Conservation (phyloP, 306 rosid genomes). For the Arachis hypogaea region DNA sequence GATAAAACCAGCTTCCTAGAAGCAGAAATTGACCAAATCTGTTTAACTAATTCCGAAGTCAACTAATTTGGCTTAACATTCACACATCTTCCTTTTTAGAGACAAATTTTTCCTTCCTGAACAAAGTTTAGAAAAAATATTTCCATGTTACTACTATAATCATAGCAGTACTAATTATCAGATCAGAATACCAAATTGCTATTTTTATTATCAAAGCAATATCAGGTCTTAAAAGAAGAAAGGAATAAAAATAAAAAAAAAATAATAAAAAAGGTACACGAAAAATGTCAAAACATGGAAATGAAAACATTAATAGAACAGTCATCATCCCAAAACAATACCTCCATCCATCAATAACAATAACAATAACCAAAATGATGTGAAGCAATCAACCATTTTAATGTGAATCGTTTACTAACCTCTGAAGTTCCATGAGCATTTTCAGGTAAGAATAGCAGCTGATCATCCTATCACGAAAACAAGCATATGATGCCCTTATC, state of each 20-base stretch:
- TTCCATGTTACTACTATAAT: constrained; percentile 10
- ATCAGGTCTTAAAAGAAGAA: not conserved
- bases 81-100: constrained; percentile 1
- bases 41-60: not conserved
- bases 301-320: not conserved
- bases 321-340: constrained; percentile 18
- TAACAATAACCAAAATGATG: constrained; percentile 22
- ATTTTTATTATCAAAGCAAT: not conserved
- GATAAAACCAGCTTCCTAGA: constrained; percentile 14
- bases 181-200: not conserved
- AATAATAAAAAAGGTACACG: not conserved
- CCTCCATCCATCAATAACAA: not conserved
- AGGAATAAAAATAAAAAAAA: not conserved
- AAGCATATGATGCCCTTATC: constrained; percentile 27
- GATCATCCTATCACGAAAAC: constrained; percentile 15
- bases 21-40: constrained; percentile 6
- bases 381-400: constrained; percentile 3
- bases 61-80: not conserved
- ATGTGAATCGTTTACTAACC: constrained; percentile 41
- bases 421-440: constrained; percentile 27
- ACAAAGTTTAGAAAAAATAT: not conserved
- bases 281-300: constrained; percentile 18
- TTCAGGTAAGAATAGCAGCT: constrained; percentile 33
- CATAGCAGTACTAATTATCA: not conserved
- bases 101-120: not conserved